Percentiles rank a stretch among this genome's conserved stretches.
Conservation (phyloP, 2,329 filamentous ascomycete genomes). For the Calonectria pauciramosa region DNA sequence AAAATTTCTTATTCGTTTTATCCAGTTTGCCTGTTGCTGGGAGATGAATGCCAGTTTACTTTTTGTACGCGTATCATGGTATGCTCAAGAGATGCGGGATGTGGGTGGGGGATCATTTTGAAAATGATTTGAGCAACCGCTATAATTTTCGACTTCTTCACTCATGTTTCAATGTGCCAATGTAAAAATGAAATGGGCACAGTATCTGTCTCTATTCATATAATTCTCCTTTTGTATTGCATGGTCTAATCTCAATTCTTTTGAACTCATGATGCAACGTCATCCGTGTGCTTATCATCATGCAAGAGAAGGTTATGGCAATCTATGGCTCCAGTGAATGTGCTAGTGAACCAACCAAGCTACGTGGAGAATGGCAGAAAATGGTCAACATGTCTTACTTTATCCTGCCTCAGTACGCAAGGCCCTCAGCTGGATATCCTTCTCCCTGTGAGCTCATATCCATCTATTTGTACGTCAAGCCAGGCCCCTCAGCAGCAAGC, state of each 20-base stretch:
- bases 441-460: not conserved
- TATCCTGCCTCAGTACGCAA: not conserved
- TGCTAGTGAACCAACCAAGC: not conserved
- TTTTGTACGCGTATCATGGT: not conserved
- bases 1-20: not conserved
- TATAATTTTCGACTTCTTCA: not conserved
- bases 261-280: constrained; percentile 21
- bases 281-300: not conserved
- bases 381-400: not conserved
- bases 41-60: not conserved
- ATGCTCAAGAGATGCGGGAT: not conserved
- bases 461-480: not conserved
- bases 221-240: not conserved
- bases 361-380: not conserved
- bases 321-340: not conserved
- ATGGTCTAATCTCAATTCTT: not conserved
- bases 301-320: not conserved
- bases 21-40: not conserved
- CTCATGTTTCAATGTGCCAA: not conserved
- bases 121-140: not conserved
- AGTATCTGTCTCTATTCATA: not conserved
- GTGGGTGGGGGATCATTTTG: not conserved
- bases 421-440: not conserved
- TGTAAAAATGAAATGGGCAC: not conserved
- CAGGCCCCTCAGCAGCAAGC: not conserved